Base-by-base conservation (phyloP, 805 yeast genomes). In the Cyberlindnera saturnus region DNA sequence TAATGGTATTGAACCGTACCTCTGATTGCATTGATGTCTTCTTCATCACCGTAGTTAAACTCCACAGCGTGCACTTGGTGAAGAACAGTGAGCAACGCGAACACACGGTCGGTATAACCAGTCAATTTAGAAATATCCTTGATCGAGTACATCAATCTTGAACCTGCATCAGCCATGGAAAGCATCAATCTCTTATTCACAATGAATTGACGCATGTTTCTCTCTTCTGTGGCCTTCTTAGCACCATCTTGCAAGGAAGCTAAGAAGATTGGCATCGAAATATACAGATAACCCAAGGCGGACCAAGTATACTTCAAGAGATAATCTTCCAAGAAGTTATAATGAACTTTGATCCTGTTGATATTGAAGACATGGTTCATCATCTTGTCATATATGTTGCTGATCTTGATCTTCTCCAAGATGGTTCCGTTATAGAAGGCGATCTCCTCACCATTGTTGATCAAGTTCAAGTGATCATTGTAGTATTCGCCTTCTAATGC, bases 141-240 rank as follows among this genome's bases (percentile, higher is more conserved):
- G 52, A 89, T 85, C 2, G 97, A 88, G 63, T 87, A 88, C 96
- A 90, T 89, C 65, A 90, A 74, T 52, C 96, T 73, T 13, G 95
- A 84, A 5, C 97, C 97, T 0, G 98, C 96, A 66, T 90, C 98
- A 5, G 96, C 96, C 60, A 90, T 73, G 4, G 93, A 83, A 51
- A 90, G 73, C 86, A 90, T 82, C 50, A 90, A 72, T 57, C 98
- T 75, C 66, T 90, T 90, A 69, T 90, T 90, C 42, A 87, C 89
- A 55, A 90, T 82, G 54, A 89, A 90, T 52, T 86, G 88, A 55
- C 87, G 82, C 87, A 90, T 87, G 56, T 81, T 82, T 44, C 71
- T 73, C 45, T 77, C 74, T 55, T 65, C 74, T 15, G 62, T 54
- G 34, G 59, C 51, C 7, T 36, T 43, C 41, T 52, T 52, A 11